Evolutionary conservation across 1,139 yeast species (phyloP).

Genomic region (Yamadazyma taylorii): DNA sequence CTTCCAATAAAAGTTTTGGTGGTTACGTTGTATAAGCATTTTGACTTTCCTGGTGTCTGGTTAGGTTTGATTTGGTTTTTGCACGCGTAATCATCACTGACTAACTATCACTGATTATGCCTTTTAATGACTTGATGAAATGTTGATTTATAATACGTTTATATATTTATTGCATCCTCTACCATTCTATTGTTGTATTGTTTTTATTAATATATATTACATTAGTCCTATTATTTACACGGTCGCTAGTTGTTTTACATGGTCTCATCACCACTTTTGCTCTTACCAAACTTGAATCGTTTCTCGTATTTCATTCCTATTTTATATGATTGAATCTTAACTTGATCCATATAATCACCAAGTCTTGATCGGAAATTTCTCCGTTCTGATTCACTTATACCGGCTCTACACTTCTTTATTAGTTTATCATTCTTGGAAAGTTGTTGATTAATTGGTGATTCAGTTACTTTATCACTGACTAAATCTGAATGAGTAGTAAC

Average conservation of each 20-base stretch:
- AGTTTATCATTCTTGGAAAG: conserved; percentile 8
- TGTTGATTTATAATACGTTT: no score
- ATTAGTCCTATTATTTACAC: no score
- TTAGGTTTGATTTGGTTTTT: not conserved
- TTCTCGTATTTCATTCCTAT: conserved; percentile 34
- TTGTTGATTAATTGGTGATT: conserved; percentile 7
- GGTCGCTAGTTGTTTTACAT: no score
- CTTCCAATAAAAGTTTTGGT: conserved; percentile 38
- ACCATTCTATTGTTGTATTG: not conserved
- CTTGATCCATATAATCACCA: conserved; percentile 27
- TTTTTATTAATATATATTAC: not conserved
- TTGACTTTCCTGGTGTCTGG: no score
- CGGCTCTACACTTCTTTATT: conserved; percentile 15
- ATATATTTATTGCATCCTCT: no score
- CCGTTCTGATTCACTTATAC: conserved; percentile 27
- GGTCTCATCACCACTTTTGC: no score
- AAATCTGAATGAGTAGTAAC: conserved; percentile 40
- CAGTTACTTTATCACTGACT: conserved; percentile 16
- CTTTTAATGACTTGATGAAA: conserved; percentile 6
- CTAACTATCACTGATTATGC: no score
- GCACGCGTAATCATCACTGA: not conserved
- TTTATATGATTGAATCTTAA: conserved; percentile 23
- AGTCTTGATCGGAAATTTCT: conserved; percentile 32
- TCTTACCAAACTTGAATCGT: conserved; percentile 23
- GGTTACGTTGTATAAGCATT: conserved; percentile 33